Evolutionary conservation across 1,284 basidiomycete genomes (phyloP), one percentile per base, ranked within the genome.

Genomic region (Boletus sp.): DNA sequence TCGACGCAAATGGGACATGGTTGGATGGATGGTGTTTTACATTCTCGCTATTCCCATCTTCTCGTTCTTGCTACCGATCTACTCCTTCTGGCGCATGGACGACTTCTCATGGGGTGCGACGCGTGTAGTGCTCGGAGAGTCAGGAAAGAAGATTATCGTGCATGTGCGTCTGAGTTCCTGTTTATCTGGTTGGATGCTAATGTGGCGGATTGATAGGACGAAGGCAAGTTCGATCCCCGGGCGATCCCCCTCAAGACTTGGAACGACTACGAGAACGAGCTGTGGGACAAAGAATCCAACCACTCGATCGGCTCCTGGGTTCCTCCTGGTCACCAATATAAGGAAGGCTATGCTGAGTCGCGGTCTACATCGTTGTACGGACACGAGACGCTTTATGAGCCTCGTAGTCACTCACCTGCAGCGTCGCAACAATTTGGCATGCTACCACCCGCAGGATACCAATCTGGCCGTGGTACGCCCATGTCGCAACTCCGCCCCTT

Each of bases 11-110:
- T 94, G 91, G 92, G 91, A 94, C 67, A 94, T 94, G 89, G 82
- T 93, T 57, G 91, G 91, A 2, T 96, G 93, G 93, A 96, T 97
- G 92, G 63, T 95, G 36, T 94, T 97, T 72, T 97, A 96, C 71
- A 89, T 97, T 64, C 67, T 93, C 17, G 94, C 92, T 44, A 92
- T 95, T 55, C 92, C 92, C 4, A 81, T 81, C 41, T 94, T 93
- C 75, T 94, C 94, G 17, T 87, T 99, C 73, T 80, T 94, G 70
- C 78, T 98, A 33, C 95, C 94, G 1, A 72, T 97, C 17, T 97
- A 97, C 69, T 95, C 95, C 1, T 98, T 98, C 84, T 99, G 94
- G 95, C 84, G 80, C 58, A 98, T 98, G 94, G 95, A 98, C 70
- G 93, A 96, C 71, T 98, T 98, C 81, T 94, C 91, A 4, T 96